These are phyloP conservation scores for Lichtheimia hyalospora DNA, from an alignment of 371 early-diverging fungal genomes.

Conservation along the genomic window DNA sequence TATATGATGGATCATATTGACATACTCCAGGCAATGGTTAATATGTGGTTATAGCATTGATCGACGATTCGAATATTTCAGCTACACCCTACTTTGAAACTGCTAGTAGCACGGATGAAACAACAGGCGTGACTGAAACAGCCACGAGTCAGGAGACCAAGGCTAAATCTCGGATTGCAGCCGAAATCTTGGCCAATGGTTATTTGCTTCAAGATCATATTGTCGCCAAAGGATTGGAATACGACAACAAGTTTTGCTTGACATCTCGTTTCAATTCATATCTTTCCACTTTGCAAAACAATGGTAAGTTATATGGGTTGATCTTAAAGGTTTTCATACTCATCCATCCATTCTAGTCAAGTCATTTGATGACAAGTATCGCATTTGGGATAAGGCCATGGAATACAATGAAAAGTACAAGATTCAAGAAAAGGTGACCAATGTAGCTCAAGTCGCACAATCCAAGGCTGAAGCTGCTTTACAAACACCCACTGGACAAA, in stretches of 20 bases:
- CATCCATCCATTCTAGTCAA: constrained; percentile 17
- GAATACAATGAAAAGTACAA: constrained; percentile 51
- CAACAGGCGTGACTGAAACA: constrained; percentile 18
- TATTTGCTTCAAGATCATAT: constrained; percentile 59
- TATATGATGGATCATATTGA: constrained; percentile 6
- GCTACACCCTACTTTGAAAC: constrained; percentile 59
- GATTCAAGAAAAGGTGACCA: constrained; percentile 50
- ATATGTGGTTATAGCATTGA: constrained; percentile 42
- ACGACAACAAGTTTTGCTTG: constrained; percentile 55
- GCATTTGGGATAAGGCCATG: constrained; percentile 41
- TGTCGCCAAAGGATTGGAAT: constrained; percentile 62
- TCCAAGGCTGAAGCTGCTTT: constrained; percentile 25
- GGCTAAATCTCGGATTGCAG: constrained; percentile 60
- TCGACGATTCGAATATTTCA: constrained; percentile 61
- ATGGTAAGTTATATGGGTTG: constrained; percentile 22
- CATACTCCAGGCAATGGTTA: too few relatives aligned
- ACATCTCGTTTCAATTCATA: constrained; percentile 33
- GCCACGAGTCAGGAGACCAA: constrained; percentile 54
- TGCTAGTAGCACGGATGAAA: constrained; percentile 11
- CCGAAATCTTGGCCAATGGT: constrained; percentile 70
- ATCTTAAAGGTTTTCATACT: too few relatives aligned
- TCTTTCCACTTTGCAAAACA: constrained; percentile 30
- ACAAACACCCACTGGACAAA: constrained; percentile 50
- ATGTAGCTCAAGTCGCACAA: constrained; percentile 19
- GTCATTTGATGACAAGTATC: constrained; percentile 53